phyloP scores from a whole-genome alignment of 169 alveolate genomes.

The Pseudocohnilembus persalinus region DNA sequence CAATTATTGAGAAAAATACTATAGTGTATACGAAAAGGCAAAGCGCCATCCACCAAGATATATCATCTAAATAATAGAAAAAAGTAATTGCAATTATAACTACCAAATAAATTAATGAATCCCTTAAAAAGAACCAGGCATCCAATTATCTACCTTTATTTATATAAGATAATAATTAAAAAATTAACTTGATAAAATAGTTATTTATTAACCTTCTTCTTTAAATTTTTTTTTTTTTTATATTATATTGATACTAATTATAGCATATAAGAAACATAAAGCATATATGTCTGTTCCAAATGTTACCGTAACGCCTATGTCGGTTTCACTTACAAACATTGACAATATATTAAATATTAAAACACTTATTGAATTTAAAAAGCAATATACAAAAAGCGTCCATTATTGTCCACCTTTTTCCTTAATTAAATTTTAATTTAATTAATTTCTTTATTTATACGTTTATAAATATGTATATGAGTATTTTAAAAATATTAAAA shows the following conservation, averaged over 20 bases:
- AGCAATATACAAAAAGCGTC: not conserved
- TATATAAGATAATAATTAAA: not conserved
- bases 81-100: not conserved
- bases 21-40: not conserved
- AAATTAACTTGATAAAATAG: not conserved
- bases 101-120: not conserved
- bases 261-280: conserved; percentile 3
- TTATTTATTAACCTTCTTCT: no score
- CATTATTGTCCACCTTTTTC: not conserved
- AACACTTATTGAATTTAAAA: not conserved
- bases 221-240: not conserved
- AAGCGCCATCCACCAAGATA: conserved; percentile 5
- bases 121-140: conserved; percentile 13
- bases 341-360: not conserved
- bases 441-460: not conserved
- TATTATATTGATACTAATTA: not conserved
- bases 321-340: not conserved
- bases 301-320: not conserved
- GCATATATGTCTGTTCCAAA: conserved; percentile 1
- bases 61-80: not conserved
- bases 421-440: not conserved
- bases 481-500: not conserved
- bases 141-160: conserved; percentile 19
- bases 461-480: not conserved
- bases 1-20: not conserved